Conservation (phyloP, 2,329 filamentous ascomycete species). For the Scleromitrula shiraiana region DNA sequence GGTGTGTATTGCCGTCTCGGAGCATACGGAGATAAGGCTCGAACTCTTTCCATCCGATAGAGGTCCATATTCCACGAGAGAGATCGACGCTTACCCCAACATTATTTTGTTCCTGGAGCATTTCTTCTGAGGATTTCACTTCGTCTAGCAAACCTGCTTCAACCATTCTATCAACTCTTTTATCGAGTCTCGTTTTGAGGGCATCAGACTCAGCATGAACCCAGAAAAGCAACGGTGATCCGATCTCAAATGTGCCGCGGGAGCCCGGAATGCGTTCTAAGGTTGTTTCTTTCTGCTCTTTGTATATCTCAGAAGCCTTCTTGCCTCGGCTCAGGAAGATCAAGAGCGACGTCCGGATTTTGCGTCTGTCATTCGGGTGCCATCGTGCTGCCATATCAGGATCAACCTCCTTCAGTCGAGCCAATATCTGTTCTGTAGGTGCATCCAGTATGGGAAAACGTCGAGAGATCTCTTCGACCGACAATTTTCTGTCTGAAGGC, state of each 20-base stretch:
- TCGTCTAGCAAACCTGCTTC: conserved; percentile 55
- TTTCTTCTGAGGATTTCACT: conserved; percentile 44
- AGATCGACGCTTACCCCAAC: conserved; percentile 55
- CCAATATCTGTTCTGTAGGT: conserved; percentile 62
- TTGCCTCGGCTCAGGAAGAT: conserved; percentile 80
- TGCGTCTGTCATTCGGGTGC: conserved; percentile 89
- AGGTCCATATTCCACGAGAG: conserved; percentile 86
- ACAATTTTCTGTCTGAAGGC: conserved; percentile 21
- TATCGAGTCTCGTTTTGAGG: conserved; percentile 63
- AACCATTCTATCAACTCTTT: conserved; percentile 79
- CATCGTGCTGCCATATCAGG: conserved; percentile 82
- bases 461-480: conserved; percentile 31
- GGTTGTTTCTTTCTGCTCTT: conserved; percentile 53
- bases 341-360: conserved; percentile 82
- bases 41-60: conserved; percentile 93
- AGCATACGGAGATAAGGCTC: conserved; percentile 56
- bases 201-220: conserved; percentile 65
- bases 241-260: not conserved
- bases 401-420: conserved; percentile 70
- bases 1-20: conserved; percentile 24
- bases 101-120: conserved; percentile 36
- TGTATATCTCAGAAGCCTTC: conserved; percentile 79
- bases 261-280: not conserved
- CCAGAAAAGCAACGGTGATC: conserved; percentile 63
- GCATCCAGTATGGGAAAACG: conserved; percentile 65